Conservation (phyloP, 2,329 filamentous ascomycete species). For the Trichoderma afroharzianum region DNA sequence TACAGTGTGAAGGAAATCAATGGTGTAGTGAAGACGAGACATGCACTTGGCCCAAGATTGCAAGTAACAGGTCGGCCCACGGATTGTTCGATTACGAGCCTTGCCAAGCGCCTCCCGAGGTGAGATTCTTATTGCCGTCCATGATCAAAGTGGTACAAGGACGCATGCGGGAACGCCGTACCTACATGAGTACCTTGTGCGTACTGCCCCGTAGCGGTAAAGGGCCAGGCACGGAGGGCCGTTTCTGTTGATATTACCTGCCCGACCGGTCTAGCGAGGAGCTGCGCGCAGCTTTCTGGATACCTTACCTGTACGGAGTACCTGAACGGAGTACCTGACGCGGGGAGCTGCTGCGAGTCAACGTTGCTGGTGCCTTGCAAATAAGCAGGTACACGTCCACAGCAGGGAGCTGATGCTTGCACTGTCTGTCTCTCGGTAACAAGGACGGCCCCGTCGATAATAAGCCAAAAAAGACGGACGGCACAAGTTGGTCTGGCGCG, state of each 20-base stretch:
- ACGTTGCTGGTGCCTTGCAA: background rate
- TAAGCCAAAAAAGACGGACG: background rate
- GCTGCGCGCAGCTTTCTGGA: background rate
- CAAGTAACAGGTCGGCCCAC: background rate
- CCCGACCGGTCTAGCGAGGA: constrained; percentile 9
- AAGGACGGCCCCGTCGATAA: background rate
- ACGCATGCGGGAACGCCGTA: constrained; percentile 13
- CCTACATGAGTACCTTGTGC: background rate
- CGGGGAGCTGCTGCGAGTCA: constrained; percentile 6
- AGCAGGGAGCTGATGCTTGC: background rate
- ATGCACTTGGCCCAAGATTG: background rate
- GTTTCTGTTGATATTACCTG: constrained; percentile 10
- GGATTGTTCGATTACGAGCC: constrained; percentile 5
- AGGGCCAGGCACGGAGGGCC: background rate
- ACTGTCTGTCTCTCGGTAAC: background rate
- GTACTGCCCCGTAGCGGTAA: background rate
- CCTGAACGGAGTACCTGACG: background rate
- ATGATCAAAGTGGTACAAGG: background rate
- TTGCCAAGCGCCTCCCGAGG: background rate
- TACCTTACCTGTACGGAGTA: background rate
- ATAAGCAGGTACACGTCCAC: background rate
- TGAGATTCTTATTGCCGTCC: constrained; percentile 1
- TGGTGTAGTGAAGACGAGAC: background rate
- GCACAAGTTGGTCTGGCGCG: background rate
- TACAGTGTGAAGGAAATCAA: background rate